These are phyloP conservation scores for Orbilia javanica DNA, from an alignment of 2,329 filamentous ascomycete species.

Conservation along the genomic window DNA sequence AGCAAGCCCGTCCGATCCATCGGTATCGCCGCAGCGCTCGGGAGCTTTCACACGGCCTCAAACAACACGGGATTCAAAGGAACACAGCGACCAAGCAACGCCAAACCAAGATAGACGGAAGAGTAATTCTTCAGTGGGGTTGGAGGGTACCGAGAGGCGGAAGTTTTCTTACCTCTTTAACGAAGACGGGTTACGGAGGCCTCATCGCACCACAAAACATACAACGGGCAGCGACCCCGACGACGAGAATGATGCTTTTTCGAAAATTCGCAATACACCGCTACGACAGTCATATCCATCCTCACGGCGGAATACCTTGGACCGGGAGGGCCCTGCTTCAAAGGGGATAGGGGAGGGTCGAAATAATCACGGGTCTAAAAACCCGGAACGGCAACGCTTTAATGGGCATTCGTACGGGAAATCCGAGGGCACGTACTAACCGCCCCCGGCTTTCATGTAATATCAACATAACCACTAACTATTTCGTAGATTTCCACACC, in stretches of 20 bases:
- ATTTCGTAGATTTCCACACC: conserved; percentile 6
- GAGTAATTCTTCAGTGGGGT: conserved; percentile 31
- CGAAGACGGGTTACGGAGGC: conserved; percentile 47
- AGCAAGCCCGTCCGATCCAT: conserved; percentile 23
- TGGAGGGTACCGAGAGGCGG: conserved; percentile 42
- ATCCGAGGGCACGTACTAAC: conserved; percentile 26
- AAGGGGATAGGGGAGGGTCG: conserved; percentile 14
- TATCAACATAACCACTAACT: neutral
- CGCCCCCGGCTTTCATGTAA: neutral
- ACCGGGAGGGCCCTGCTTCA: conserved; percentile 17
- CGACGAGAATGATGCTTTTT: conserved; percentile 34
- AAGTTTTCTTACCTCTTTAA: conserved; percentile 55
- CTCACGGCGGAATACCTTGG: conserved; percentile 45
- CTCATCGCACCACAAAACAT: conserved; percentile 39
- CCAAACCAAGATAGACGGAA: conserved; percentile 35
- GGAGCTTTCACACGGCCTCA: conserved; percentile 28
- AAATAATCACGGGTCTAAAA: conserved; percentile 8
- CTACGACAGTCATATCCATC: conserved; percentile 46
- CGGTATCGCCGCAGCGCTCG: conserved; percentile 37
- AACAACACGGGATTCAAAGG: conserved; percentile 23
- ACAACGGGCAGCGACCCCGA: conserved; percentile 40
- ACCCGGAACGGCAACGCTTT: conserved; percentile 34
- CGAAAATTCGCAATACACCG: conserved; percentile 26
- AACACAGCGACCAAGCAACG: conserved; percentile 14
- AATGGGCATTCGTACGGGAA: conserved; percentile 19